Percentiles rank a stretch among this genome's conserved stretches.
Conservation (phyloP, 23 red algal genomes). For the Agarophyton chilense region DNA sequence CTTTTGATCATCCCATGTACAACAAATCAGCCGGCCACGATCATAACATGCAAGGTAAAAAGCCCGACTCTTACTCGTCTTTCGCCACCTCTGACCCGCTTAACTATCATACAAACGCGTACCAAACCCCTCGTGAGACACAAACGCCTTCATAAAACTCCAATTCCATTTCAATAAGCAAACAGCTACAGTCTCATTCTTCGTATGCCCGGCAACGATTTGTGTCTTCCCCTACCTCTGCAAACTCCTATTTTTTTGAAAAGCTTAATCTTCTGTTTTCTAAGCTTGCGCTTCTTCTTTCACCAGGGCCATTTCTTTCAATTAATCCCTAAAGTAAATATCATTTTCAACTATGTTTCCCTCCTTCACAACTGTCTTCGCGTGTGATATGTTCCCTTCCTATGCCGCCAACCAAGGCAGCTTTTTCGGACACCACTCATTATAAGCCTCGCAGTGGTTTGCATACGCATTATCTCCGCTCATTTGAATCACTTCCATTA, state of each 20-base stretch:
- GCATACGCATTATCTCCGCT: not conserved
- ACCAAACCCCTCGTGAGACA: not conserved
- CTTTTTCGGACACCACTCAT: not conserved
- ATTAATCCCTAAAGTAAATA: too few relatives aligned
- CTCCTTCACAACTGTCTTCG: too few relatives aligned
- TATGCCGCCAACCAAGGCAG: not conserved
- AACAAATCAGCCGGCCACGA: not conserved
- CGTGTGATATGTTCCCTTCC: too few relatives aligned
- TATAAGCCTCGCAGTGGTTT: too few relatives aligned
- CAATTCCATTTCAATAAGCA: not conserved
- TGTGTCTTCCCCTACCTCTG: not conserved
- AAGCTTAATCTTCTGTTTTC: too few relatives aligned
- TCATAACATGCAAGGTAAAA: not conserved
- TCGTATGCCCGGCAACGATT: not conserved
- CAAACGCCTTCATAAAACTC: not conserved
- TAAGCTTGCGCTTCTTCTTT: too few relatives aligned
- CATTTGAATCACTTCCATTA: conserved; percentile 46
- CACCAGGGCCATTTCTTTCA: too few relatives aligned
- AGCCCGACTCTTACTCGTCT: not conserved
- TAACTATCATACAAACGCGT: not conserved
- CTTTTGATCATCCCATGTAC: not conserved
- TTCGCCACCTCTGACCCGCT: not conserved
- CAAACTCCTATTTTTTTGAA: too few relatives aligned
- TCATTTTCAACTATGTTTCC: too few relatives aligned
- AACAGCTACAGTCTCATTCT: not conserved